Evolutionary conservation across 768 basidiomycete genomes (phyloP).

Genomic region (Tylopilus felleus): DNA sequence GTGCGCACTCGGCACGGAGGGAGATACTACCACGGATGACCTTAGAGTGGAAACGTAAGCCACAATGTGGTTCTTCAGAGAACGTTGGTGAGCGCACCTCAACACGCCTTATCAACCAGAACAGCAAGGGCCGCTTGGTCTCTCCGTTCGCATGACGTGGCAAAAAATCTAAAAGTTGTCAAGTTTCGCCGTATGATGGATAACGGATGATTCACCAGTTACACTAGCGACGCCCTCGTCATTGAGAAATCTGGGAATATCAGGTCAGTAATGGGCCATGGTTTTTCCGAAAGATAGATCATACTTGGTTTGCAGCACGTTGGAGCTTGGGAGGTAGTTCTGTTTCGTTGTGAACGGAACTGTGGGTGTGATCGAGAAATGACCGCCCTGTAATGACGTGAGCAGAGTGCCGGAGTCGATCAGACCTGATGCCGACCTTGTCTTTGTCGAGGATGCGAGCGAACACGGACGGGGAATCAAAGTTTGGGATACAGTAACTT

Average conservation of each 20-base stretch:
- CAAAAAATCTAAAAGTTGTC: conserved; percentile 58
- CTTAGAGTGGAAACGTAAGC: conserved; percentile 26
- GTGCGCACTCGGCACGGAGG: conserved; percentile 84
- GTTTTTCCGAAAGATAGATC: not conserved
- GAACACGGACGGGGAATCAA: conserved; percentile 91
- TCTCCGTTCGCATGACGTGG: conserved; percentile 52
- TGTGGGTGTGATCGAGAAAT: conserved; percentile 83
- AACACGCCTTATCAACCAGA: conserved; percentile 82
- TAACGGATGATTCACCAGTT: conserved; percentile 49
- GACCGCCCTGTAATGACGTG: conserved; percentile 61
- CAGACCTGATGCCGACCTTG: conserved; percentile 39
- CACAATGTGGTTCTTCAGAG: not conserved
- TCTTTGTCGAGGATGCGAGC: conserved; percentile 86
- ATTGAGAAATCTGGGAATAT: conserved; percentile 60
- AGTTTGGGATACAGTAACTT: conserved; percentile 89
- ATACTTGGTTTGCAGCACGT: conserved; percentile 82
- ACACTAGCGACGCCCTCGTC: conserved; percentile 84
- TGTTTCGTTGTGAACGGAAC: conserved; percentile 72
- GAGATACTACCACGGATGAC: conserved; percentile 82
- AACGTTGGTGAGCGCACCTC: conserved; percentile 42
- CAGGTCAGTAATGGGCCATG: not conserved
- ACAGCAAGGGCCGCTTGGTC: conserved; percentile 60
- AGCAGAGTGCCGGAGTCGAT: not conserved
- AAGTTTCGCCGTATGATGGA: not conserved
- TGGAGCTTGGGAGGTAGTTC: conserved; percentile 78